Conservation (phyloP, 805 yeast genomes). For the Kazachstania bromeliacearum region DNA sequence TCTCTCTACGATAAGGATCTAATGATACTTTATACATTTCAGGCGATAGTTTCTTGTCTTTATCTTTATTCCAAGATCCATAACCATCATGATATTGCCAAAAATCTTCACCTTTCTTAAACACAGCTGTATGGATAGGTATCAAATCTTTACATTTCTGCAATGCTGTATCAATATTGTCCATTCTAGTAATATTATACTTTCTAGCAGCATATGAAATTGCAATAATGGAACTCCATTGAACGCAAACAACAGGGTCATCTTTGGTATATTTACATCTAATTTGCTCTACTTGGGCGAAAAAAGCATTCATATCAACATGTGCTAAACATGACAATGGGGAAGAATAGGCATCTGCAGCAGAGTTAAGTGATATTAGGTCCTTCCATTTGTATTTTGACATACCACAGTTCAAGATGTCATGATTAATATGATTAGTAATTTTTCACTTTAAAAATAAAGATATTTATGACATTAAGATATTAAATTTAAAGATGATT, state of each 20-base stretch:
- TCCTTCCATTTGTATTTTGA: slow-evolving; percentile 43
- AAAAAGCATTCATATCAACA: slow-evolving; percentile 89
- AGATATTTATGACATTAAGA: neutral
- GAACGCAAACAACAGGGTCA: slow-evolving; percentile 89
- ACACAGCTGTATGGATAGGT: slow-evolving; percentile 89
- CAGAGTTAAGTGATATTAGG: slow-evolving; percentile 39
- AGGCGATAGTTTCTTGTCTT: slow-evolving; percentile 48
- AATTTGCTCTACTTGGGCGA: slow-evolving; percentile 86
- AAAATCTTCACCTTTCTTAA: slow-evolving; percentile 70
- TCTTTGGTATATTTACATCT: slow-evolving; percentile 53
- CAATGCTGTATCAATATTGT: slow-evolving; percentile 54
- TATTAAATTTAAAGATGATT: neutral
- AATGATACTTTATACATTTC: slow-evolving; percentile 70
- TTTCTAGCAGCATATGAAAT: slow-evolving; percentile 84
- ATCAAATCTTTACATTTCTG: slow-evolving; percentile 67
- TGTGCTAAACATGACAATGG: slow-evolving; percentile 76
- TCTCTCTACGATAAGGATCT: slow-evolving; percentile 86
- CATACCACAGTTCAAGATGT: too few relatives aligned
- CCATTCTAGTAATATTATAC: slow-evolving; percentile 75
- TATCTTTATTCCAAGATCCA: slow-evolving; percentile 29
- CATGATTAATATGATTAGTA: neutral
- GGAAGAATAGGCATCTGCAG: slow-evolving; percentile 42
- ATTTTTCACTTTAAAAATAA: neutral
- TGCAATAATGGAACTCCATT: slow-evolving; percentile 86
- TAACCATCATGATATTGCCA: slow-evolving; percentile 60